Base-by-base conservation (phyloP, 2,329 filamentous ascomycete genomes). In the Ascochyta rabiei region DNA sequence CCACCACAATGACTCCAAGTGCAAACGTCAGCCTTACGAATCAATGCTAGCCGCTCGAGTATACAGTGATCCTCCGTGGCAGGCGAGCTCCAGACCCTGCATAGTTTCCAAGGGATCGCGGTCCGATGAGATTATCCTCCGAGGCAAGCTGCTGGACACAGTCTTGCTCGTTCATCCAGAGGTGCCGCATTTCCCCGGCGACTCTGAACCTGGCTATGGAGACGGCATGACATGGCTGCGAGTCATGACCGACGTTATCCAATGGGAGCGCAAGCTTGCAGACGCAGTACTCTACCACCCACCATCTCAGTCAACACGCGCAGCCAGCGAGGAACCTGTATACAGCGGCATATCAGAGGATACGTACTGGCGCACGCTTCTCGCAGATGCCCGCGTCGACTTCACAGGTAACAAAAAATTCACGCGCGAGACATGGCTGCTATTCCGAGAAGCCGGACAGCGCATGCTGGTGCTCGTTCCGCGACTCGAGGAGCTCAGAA, bases 81-180 rank as follows among this genome's bases (percentile, higher is more conserved):
- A 50, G 30, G 39, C 48, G 13, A 50, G 48, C 16, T 44, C 31
- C 9, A 28, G 16, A 31, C 33, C 39, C 31, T 24, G 48, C 13
- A 18, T 16, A 39, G 48, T 40, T 24, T 34, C 48, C 24, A 18
- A 44, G 2, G 40, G 39, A 7, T 18, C 48, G 2, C 24, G 18
- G 4, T 13, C 34, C 3, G 47, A 23, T 12, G 47, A 50, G 6
- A 50, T 43, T 13, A 19, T 50, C 10, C 31, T 50, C 7, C 31
- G 47, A 21, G 47, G 47, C 21, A 43, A 50, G 24, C 30, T 50
- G 9, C 23, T 50, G 7, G 48, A 51, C 12, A 15, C 21, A 8
- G 13, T 44, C 5, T 24, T 8, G 3, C 23, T 44, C 5, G 10
- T 51, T 5, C 28, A 51, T 7, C 33, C 48, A 3, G 31, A 44